Evolutionary conservation across 1,284 basidiomycete species (phyloP), one percentile per base, ranked within the genome.

Genomic region (Kwoniella shivajii): DNA sequence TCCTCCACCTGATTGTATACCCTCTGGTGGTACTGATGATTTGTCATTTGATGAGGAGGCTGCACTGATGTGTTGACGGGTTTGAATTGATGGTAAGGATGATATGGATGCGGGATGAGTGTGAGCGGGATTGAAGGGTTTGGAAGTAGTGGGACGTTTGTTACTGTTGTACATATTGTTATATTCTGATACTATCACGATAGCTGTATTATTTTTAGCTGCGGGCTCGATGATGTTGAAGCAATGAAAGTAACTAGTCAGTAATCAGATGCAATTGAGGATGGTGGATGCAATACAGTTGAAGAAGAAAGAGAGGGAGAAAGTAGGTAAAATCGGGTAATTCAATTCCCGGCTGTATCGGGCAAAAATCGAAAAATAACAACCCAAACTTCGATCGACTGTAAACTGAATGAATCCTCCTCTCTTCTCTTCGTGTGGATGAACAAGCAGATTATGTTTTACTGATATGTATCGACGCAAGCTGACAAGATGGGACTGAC

Each of bases 91-190:
- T 20, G 61, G 46, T 10, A 45, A 29, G 6, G 60, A 55, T 24
- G 58, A 55, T 26, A 62, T 38, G 1, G 61, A 60, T 14, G 60
- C 58, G 29, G 61, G 60, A 24, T 62, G 61, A 11, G 59, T 59
- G 14, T 52, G 51, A 13, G 54, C 48, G 22, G 57, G 52, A 47
- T 65, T 56, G 56, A 61, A 61, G 3, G 46, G 42, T 22, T 50
- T 43, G 14, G 52, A 13, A 14, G 27, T 29, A 42, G 56, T 45
- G 5, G 62, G 62, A 24, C 62, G 50, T 50, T 64, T 64, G 29
- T 53, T 54, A 20, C 36, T 22, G n/a, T 54, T 51, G 44, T 56
- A 43, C 60, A 59, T 62, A 11, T 3, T 45, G 11, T 18, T 31
- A n/a, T n/a, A n/a, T n/a, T n/a, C n/a, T n/a, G n/a, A n/a, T n/a